phyloP scores from a whole-genome alignment of 2,329 filamentous ascomycete species.

The Boeremia exigua region DNA sequence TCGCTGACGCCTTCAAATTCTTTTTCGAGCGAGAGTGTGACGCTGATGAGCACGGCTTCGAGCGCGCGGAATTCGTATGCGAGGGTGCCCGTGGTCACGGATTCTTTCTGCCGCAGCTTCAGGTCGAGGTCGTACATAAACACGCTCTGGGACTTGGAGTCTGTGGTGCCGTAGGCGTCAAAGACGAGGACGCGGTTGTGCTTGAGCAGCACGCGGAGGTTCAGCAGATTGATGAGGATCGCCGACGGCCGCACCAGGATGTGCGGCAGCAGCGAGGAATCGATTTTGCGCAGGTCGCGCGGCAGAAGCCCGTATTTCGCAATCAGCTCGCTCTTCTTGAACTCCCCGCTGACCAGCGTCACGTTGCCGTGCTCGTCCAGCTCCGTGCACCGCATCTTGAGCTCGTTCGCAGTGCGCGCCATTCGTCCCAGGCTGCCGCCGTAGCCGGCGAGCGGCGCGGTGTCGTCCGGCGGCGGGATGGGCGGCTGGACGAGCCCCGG shows the following conservation, averaged over 20 bases:
- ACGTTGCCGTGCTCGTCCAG: conserved; percentile 92
- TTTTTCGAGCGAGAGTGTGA: conserved; percentile 87
- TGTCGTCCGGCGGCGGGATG: conserved; percentile 63
- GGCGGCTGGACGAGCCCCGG: conserved; percentile 61
- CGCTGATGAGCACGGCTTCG: conserved; percentile 92
- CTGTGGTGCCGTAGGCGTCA: conserved; percentile 92
- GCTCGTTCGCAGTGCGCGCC: conserved; percentile 81
- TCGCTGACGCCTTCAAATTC: conserved; percentile 95
- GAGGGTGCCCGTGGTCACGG: conserved; percentile 60
- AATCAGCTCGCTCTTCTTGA: conserved; percentile 96
- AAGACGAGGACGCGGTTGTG: conserved; percentile 93
- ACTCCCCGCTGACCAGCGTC: conserved; percentile 91
- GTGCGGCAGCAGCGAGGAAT: conserved; percentile 92
- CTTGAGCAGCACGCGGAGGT: conserved; percentile 94
- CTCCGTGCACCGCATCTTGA: conserved; percentile 89
- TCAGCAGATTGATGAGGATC: conserved; percentile 94
- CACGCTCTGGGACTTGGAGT: conserved; percentile 91
- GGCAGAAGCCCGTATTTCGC: conserved; percentile 91
- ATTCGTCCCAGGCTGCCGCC: conserved; percentile 66
- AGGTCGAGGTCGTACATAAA: conserved; percentile 98
- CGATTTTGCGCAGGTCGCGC: conserved; percentile 95
- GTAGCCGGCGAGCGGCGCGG: conserved; percentile 53
- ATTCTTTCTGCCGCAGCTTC: conserved; percentile 82
- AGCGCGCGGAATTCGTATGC: conserved; percentile 96
- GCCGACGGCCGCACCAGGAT: conserved; percentile 92